These are phyloP conservation scores for Backusella australiensis DNA, from an alignment of 192 early-diverging fungal species.

Conservation along the genomic window DNA sequence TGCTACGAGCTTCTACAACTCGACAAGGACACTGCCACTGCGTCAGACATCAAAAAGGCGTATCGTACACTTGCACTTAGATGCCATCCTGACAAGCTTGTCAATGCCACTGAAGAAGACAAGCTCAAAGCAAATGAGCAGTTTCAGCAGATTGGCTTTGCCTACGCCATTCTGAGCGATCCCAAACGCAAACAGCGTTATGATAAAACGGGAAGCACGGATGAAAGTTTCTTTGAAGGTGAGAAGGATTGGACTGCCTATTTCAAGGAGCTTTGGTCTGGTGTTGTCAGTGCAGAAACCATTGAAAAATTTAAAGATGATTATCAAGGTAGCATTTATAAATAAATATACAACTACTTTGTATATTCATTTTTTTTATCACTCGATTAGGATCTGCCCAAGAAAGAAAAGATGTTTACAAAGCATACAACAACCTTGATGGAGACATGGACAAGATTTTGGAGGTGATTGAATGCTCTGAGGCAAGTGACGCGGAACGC, in stretches of 20 bases:
- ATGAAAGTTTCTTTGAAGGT: constrained; percentile 35
- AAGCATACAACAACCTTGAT: constrained; percentile 59
- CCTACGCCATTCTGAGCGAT: constrained; percentile 76
- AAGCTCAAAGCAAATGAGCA: constrained; percentile 53
- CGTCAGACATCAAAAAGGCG: constrained; percentile 82
- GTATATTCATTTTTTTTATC: background rate
- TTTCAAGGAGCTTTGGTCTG: constrained; percentile 75
- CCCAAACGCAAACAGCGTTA: constrained; percentile 59
- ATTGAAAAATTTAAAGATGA: constrained; percentile 69
- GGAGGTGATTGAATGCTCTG: constrained; percentile 54
- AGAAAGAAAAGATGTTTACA: constrained; percentile 68
- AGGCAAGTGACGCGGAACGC: constrained; percentile 62
- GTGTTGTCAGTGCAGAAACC: constrained; percentile 66
- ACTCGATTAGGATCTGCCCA: constrained; percentile 60
- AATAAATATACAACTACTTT: background rate
- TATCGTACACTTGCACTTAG: constrained; percentile 88
- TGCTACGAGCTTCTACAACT: constrained; percentile 25
- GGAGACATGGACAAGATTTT: constrained; percentile 76
- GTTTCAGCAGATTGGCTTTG: constrained; percentile 76
- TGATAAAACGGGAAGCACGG: constrained; percentile 71
- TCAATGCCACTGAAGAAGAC: constrained; percentile 63
- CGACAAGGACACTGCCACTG: constrained; percentile 46
- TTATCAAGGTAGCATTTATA: constrained; percentile 57
- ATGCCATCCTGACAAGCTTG: constrained; percentile 81
- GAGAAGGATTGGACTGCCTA: constrained; percentile 78